A percentile compares a stretch with the other conserved stretches of the same genome.
These are phyloP conservation scores for Rhizophagus clarus DNA, from an alignment of 192 early-diverging fungal species.

Conservation along the genomic window DNA sequence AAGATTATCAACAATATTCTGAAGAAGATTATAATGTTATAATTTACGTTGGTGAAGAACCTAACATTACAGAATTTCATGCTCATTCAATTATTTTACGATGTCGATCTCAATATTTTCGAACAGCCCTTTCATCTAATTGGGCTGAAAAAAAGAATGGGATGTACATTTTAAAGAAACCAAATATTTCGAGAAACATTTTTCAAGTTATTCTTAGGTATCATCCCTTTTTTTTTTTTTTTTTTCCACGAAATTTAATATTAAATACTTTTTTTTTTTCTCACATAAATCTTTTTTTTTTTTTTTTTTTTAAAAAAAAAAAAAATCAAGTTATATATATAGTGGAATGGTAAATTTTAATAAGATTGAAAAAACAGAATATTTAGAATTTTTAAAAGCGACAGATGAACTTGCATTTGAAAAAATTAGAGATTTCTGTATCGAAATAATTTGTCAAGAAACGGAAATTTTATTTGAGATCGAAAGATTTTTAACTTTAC, in stretches of 20 bases:
- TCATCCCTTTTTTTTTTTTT: too few relatives aligned
- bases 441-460: neutral
- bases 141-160: neutral
- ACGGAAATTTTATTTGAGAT: neutral
- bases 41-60: conserved; percentile 2
- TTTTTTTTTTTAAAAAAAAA: too few relatives aligned
- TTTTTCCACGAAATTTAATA: too few relatives aligned
- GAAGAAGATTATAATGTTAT: conserved; percentile 5
- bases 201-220: too few relatives aligned
- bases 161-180: too few relatives aligned
- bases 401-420: neutral
- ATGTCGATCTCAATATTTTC: neutral
- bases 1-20: too few relatives aligned
- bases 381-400: neutral
- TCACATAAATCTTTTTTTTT: too few relatives aligned
- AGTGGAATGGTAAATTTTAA: neutral
- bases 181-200: too few relatives aligned
- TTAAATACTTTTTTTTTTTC: too few relatives aligned
- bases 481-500: neutral
- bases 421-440: too few relatives aligned
- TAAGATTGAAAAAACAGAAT: neutral
- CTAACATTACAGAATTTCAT: neutral
- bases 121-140: neutral
- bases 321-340: neutral
- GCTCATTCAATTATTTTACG: neutral